Percentiles rank a stretch among this genome's conserved stretches.
phyloP scores from a whole-genome alignment of 2,329 filamentous ascomycete species.

The Phialophora tarda region DNA sequence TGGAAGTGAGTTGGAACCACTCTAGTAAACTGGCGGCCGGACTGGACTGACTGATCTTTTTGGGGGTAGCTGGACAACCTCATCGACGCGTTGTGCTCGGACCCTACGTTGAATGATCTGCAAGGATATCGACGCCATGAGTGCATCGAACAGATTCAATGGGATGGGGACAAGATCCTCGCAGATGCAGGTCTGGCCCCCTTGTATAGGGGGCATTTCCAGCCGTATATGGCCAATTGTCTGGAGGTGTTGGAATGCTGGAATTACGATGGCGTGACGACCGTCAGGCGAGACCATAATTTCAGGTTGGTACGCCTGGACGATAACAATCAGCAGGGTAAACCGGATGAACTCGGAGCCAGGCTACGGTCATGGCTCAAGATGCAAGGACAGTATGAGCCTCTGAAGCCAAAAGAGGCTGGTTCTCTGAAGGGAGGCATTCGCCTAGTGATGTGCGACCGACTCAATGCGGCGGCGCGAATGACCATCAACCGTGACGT shows the following conservation, averaged over 20 bases:
- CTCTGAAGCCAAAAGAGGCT: neutral
- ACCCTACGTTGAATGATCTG: neutral
- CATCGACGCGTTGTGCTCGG: neutral
- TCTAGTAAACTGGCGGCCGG: neutral
- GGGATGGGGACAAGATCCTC: neutral
- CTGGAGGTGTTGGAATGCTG: neutral
- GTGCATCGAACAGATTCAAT: neutral
- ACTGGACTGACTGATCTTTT: neutral
- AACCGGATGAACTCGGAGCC: neutral
- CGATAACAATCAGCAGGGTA: neutral
- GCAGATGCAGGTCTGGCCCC: neutral
- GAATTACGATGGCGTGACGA: neutral
- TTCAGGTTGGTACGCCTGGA: neutral
- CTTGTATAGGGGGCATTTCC: neutral
- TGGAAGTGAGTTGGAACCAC: neutral
- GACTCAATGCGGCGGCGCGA: neutral
- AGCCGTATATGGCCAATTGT: neutral
- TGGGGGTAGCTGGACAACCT: neutral
- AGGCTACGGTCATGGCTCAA: neutral
- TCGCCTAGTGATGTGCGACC: neutral
- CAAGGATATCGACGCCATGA: neutral
- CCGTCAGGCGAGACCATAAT: neutral
- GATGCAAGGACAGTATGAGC: neutral
- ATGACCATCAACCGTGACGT: neutral
- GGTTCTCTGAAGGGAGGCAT: neutral